Conservation (phyloP, 345 rosid genomes). For the Arabis hirsuta region DNA sequence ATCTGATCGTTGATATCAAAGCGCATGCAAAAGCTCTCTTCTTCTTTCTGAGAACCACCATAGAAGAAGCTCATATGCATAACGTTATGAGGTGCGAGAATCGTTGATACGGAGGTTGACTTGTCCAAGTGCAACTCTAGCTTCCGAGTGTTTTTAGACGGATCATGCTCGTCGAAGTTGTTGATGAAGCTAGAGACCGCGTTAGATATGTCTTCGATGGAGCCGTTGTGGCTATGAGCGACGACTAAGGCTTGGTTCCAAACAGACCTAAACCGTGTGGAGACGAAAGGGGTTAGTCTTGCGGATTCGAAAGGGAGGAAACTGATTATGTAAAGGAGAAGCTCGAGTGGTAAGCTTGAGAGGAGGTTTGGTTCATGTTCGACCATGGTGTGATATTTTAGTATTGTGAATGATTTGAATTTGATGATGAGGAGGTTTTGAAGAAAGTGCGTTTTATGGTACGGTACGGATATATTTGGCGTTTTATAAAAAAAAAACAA, state of each 20-base stretch:
- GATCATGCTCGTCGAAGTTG: conserved; percentile 54
- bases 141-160: conserved; percentile 51
- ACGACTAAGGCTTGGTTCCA: conserved; percentile 56
- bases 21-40: conserved; percentile 48
- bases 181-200: conserved; percentile 50
- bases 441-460: conserved; percentile 1
- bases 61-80: conserved; percentile 48
- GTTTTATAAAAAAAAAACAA: not conserved
- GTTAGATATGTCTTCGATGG: conserved; percentile 43
- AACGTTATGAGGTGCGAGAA: conserved; percentile 51
- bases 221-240: conserved; percentile 48
- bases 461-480: conserved; percentile 24
- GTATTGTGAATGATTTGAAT: conserved; percentile 11
- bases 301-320: conserved; percentile 66
- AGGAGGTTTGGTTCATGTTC: conserved; percentile 45
- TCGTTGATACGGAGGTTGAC: conserved; percentile 45
- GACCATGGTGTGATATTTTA: conserved; percentile 23
- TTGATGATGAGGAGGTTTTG: not conserved
- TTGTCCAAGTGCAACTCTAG: conserved; percentile 50
- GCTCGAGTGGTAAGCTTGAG: conserved; percentile 60
- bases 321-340: conserved; percentile 59
- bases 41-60: conserved; percentile 21
- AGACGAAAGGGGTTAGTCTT: conserved; percentile 56
- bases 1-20: conserved; percentile 42
- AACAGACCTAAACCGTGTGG: conserved; percentile 52